Base-by-base conservation (phyloP, 1,139 yeast species). In the Lodderomyces parapsilosis region DNA sequence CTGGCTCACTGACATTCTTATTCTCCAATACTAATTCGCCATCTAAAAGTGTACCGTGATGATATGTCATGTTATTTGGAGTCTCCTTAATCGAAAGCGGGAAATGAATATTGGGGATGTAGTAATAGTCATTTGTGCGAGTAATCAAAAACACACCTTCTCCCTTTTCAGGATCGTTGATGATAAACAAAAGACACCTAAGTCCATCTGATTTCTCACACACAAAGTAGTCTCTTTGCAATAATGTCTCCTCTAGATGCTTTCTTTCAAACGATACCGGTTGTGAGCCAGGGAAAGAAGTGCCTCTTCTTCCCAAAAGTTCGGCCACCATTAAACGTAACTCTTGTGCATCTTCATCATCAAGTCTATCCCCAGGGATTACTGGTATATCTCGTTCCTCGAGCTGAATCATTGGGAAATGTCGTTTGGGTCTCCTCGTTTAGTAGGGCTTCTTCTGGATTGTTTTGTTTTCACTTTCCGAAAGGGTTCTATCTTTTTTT, bases 141-240 rank as follows among this genome's bases (percentile, higher is more conserved):
- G 95, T 93, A 41, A 94, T 84, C 51, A 74, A 57, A 80, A 75
- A 68, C 71, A 91, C 58, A 74, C 87, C 93, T 56, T 85, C 91
- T 15, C 83, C 85, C 2, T 88, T 80, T 41, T 72, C 79, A 2
- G 89, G 83, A 56, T 86, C 91, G 56, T 88, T 69, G 36, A 85
- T 63, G 4, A 85, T 76, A 46, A 85, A 71, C 60, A 86, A 65
- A 39, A 93, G 67, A 48, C 95, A 88, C 44, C 99, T 72, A 43
- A 93, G 69, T 0, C 99, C 99, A 63, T 94, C 99, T 0, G 95
- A 82, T 61, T 94, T 94, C 58, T 94, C 99, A 66, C 99, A 93
- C 0, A 93, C 99, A 55, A 81, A 85, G 59, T 90, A 93, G 55
- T 71, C 78, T 46, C 64, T 62, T 25, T 85, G 68, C 59, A 77